A percentile compares a stretch with the other conserved stretches of the same genome.
Conservation (phyloP, 2,329 filamentous ascomycete species). For the Cladosporium sphaerospermum region DNA sequence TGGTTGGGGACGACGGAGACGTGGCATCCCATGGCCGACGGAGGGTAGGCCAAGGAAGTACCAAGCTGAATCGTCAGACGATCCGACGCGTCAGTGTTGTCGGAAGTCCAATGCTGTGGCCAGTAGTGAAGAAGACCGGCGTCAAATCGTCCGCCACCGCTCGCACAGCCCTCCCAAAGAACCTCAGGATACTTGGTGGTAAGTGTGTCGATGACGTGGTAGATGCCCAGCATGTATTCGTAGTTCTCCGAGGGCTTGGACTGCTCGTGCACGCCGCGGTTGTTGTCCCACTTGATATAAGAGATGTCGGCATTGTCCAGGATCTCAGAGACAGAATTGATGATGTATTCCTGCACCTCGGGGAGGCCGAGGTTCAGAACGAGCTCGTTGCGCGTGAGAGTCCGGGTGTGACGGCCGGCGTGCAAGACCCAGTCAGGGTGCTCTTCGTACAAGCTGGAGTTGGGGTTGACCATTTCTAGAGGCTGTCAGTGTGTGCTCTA, state of each 20-base stretch:
- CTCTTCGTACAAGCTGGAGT: constrained; percentile 53
- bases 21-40: constrained; percentile 60
- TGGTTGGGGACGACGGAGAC: constrained; percentile 56
- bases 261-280: constrained; percentile 57
- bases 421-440: constrained; percentile 61
- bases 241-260: constrained; percentile 50
- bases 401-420: constrained; percentile 51
- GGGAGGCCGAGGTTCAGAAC: constrained; percentile 56
- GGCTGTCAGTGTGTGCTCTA: neutral
- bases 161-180: constrained; percentile 61
- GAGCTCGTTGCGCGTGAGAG: constrained; percentile 51
- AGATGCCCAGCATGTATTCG: constrained; percentile 58
- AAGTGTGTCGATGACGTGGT: constrained; percentile 55
- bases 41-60: constrained; percentile 57
- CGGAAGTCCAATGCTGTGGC: constrained; percentile 57
- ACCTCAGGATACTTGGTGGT: constrained; percentile 56
- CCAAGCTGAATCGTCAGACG: constrained; percentile 59
- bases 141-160: constrained; percentile 60
- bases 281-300: constrained; percentile 66
- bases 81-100: constrained; percentile 58
- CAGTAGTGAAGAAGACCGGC: constrained; percentile 31
- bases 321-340: constrained; percentile 49
- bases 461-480: constrained; percentile 58
- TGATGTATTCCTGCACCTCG: constrained; percentile 59
- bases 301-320: constrained; percentile 49